Conservation (phyloP, 2,329 filamentous ascomycete species). For the Fusarium tanahbumbuense region DNA sequence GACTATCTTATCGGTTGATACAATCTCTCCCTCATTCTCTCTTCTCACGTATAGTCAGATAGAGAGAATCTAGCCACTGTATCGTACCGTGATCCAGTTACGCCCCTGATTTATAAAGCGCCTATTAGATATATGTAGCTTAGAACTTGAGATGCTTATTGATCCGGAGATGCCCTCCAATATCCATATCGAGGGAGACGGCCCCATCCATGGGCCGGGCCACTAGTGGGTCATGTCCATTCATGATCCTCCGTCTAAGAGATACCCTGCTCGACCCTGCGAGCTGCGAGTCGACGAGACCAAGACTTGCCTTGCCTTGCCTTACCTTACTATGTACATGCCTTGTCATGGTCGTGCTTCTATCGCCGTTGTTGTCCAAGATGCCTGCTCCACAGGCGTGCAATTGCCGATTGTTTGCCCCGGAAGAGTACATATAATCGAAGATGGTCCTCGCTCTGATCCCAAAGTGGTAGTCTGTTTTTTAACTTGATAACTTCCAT, state of each 20-base stretch:
- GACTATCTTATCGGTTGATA: conserved; percentile 7
- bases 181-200: conserved; percentile 15
- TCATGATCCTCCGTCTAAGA: conserved; percentile 38
- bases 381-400: conserved; percentile 30
- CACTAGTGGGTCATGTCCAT: conserved; percentile 36
- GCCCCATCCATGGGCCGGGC: conserved; percentile 34
- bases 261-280: conserved; percentile 32
- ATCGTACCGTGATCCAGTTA: conserved; percentile 13
- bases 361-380: conserved; percentile 35
- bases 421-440: conserved; percentile 48
- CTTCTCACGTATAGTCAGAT: conserved; percentile 1
- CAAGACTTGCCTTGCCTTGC: conserved; percentile 21
- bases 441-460: conserved; percentile 44
- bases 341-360: conserved; percentile 24
- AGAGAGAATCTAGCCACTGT: not conserved
- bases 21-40: conserved; percentile 14
- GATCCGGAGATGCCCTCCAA: conserved; percentile 30
- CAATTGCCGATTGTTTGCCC: conserved; percentile 40
- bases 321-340: conserved; percentile 18
- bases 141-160: conserved; percentile 24
- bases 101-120: conserved; percentile 12
- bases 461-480: conserved; percentile 46
- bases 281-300: conserved; percentile 27
- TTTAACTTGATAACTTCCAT: conserved; percentile 8
- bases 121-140: conserved; percentile 16